Conservation (phyloP, 768 basidiomycete genomes). For the Tremella mesenterica region DNA sequence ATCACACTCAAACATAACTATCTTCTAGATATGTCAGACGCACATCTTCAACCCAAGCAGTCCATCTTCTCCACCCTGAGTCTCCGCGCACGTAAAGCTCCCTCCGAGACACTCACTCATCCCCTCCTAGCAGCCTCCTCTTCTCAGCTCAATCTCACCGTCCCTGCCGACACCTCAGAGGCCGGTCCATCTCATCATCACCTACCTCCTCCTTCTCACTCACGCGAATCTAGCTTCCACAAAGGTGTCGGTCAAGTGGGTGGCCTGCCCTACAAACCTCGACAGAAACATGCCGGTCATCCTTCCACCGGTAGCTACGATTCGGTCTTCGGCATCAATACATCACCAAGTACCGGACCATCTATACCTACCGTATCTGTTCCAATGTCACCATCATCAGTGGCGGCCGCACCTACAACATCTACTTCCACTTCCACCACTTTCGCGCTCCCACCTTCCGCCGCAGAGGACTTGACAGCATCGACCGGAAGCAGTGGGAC, state of each 20-base stretch:
- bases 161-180: neutral
- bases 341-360: neutral
- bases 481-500: constrained; percentile 5
- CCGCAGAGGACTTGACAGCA: constrained; percentile 1
- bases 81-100: constrained; percentile 11
- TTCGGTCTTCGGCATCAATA: neutral
- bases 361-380: constrained; percentile 1
- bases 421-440: constrained; percentile 35
- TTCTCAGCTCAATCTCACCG: constrained; percentile 21
- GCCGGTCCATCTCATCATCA: neutral
- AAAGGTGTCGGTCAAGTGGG: neutral
- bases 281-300: constrained; percentile 26
- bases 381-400: constrained; percentile 16
- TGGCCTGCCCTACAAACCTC: constrained; percentile 37
- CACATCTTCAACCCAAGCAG: no score
- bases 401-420: constrained; percentile 20
- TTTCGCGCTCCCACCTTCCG: constrained; percentile 24
- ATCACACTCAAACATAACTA: no score
- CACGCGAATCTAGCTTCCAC: neutral
- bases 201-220: neutral
- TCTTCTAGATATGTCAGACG: no score
- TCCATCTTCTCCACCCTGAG: neutral
- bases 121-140: constrained; percentile 33
- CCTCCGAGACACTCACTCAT: constrained; percentile 23
- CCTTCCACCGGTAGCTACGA: neutral